Evolutionary conservation across 257 asterid genomes (phyloP).

Genomic region (Mitragyna speciosa): DNA sequence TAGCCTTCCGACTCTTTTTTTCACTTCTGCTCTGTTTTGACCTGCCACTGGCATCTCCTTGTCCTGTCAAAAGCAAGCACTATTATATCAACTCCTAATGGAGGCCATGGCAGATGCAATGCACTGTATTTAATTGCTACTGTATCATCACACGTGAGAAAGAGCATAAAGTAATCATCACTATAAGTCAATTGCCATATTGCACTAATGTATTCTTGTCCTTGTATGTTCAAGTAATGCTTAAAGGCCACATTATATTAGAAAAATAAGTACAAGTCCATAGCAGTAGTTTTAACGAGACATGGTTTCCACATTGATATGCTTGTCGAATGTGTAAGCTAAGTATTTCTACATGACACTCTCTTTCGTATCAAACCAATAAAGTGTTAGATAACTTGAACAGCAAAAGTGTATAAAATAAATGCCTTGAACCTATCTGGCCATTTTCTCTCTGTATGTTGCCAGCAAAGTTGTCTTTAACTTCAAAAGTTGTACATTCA

Average conservation of each 20-base stretch:
- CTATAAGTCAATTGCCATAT: not conserved
- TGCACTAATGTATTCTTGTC: no score
- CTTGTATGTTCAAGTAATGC: not conserved
- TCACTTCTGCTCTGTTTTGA: constrained; percentile 70
- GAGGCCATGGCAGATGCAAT: not conserved
- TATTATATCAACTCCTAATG: not conserved
- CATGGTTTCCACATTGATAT: no score
- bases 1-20: constrained; percentile 71
- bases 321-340: not conserved
- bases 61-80: constrained; percentile 32
- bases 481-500: not conserved
- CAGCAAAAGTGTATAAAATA: not conserved
- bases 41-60: constrained; percentile 55
- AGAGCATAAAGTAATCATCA: not conserved
- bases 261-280: not conserved
- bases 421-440: not conserved
- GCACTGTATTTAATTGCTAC: not conserved
- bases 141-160: not conserved
- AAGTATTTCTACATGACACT: not conserved
- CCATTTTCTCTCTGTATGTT: not conserved
- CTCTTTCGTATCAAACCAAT: not conserved
- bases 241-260: not conserved
- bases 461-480: not conserved
- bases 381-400: not conserved
- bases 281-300: not conserved